These are phyloP conservation scores for Zygosaccharomyces kombuchaensis DNA, from an alignment of 805 yeast genomes.

Conservation along the genomic window DNA sequence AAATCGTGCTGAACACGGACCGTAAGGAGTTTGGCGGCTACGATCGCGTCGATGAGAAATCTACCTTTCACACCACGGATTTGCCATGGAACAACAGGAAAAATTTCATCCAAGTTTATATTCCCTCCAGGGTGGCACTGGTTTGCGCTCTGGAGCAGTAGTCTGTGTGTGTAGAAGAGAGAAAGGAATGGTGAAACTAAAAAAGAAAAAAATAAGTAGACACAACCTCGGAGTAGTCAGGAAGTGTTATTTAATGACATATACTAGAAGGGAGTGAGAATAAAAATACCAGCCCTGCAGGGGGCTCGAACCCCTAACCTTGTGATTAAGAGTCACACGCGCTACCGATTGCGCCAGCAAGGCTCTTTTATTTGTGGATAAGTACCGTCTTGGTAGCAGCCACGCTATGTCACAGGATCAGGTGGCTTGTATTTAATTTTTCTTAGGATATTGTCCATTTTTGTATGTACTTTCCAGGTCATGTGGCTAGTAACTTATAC, in stretches of 20 bases:
- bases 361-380: background rate
- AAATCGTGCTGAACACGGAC: constrained; percentile 73
- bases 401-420: too few species aligned
- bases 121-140: constrained; percentile 73
- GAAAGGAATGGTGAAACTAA: background rate
- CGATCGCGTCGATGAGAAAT: constrained; percentile 53
- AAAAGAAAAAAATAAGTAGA: too few species aligned
- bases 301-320: constrained; percentile 10
- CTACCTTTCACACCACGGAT: constrained; percentile 64
- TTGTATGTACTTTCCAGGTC: too few species aligned
- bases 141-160: constrained; percentile 45
- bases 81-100: constrained; percentile 75
- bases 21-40: constrained; percentile 75
- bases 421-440: too few species aligned
- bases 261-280: too few species aligned
- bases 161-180: too few species aligned
- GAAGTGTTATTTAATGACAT: too few species aligned
- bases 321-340: constrained; percentile 9
- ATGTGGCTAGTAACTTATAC: too few species aligned
- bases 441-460: too few species aligned
- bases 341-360: constrained; percentile 9
- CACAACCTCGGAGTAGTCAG: too few species aligned
- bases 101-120: constrained; percentile 70
- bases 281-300: constrained; percentile 3
- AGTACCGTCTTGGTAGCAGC: too few species aligned